Base-by-base conservation (phyloP, 2,329 filamentous ascomycete species). In the Penicillium freii region DNA sequence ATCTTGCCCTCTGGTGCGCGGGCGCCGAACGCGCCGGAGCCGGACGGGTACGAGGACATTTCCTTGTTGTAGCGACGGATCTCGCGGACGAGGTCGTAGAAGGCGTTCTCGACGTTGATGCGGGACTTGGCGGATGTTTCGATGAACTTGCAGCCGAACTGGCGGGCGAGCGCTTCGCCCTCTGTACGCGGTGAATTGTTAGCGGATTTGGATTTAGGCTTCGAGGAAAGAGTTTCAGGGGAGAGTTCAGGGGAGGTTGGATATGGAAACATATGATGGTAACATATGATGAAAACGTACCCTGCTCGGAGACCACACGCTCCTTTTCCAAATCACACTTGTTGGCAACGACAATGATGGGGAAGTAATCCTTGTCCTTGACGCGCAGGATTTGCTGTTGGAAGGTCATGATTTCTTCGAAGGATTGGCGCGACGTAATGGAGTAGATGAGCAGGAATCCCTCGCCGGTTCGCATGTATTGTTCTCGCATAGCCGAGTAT, bases 341-440 rank as follows among this genome's bases (percentile, higher is more conserved):
- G 86, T 99, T 99, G 69, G 92, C 94, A 42, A 97, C 94, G 45
- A 99, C 90, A 57, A 97, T 96, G 82, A 99, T 97, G 68, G 94
- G 94, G 82, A 99, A 99, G 77, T 97, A 96, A 80, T 99, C 94
- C 86, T 96, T 97, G 82, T 97, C 94, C 84, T 99, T 99, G 70
- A 99, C 94, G 68, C 94, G 83, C 68, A 99, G 83, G 74, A 99
- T 99, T 79, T 99, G 94, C 82, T 97, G 92, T 79, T 97, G 92
- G 80, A 97, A 97, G 48, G 92, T 96, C 79, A 92, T 89, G 77
- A 99, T 97, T 81, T 99, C 94, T 75, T 99, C 93, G 72, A 97
- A 97, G 71, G 91, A 96, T 79, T 97, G 92, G 72, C 92, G 87
- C 72, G 93, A 97, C 56, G 91, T 97, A 81, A 99, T 99, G 67